phyloP scores from a whole-genome alignment of 2,329 filamentous ascomycete genomes.

The Pestalotiopsis sp. region DNA sequence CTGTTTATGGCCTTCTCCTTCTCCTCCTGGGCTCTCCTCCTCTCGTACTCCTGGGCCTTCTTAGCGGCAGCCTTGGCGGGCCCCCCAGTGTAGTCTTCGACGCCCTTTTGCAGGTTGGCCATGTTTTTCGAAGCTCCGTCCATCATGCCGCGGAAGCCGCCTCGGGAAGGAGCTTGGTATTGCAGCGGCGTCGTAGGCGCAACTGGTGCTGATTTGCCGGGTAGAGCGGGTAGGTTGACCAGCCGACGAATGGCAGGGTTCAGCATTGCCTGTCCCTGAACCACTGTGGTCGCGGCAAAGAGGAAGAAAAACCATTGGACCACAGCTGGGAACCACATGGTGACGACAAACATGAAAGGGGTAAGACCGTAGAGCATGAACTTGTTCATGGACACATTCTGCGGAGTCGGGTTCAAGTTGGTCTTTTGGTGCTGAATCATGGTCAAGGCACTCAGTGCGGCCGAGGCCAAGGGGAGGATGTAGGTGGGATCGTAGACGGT shows the following conservation, averaged over 20 bases:
- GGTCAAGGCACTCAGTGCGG: slow-evolving; percentile 55
- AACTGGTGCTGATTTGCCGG: slow-evolving; percentile 4
- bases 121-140: slow-evolving; percentile 13
- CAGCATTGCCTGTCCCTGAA: slow-evolving; percentile 37
- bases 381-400: slow-evolving; percentile 38
- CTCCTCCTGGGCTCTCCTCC: slow-evolving; percentile 28
- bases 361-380: slow-evolving; percentile 44
- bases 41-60: slow-evolving; percentile 29
- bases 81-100: slow-evolving; percentile 31
- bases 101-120: slow-evolving; percentile 16
- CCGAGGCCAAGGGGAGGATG: slow-evolving; percentile 66
- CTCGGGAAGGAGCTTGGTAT: slow-evolving; percentile 10
- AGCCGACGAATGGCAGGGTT: slow-evolving; percentile 39
- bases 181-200: background rate
- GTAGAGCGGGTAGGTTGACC: slow-evolving; percentile 37
- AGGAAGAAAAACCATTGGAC: slow-evolving; percentile 51
- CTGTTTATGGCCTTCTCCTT: slow-evolving; percentile 38
- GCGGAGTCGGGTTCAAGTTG: slow-evolving; percentile 26
- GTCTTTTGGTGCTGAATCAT: slow-evolving; percentile 22
- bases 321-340: slow-evolving; percentile 47
- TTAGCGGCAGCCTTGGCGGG: slow-evolving; percentile 16
- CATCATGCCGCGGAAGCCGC: slow-evolving; percentile 4
- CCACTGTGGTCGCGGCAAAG: slow-evolving; percentile 30
- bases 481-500: slow-evolving; percentile 75
- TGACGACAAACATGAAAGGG: slow-evolving; percentile 43